These are phyloP conservation scores for Ceratocystis ficicola DNA, from an alignment of 2,329 filamentous ascomycete species.

Conservation along the genomic window DNA sequence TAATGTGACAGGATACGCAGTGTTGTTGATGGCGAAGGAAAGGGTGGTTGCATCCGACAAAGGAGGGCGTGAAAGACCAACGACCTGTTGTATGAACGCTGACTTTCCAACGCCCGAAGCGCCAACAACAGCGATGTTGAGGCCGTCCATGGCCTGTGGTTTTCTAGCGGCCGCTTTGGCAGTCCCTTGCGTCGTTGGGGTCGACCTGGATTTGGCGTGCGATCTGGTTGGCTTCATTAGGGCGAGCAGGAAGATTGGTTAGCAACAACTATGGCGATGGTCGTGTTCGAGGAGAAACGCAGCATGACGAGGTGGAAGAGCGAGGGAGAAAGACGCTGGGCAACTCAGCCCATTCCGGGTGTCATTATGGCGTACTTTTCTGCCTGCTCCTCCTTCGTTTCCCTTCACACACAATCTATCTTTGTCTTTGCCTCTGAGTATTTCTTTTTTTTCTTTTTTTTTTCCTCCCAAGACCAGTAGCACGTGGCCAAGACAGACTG, in stretches of 20 bases:
- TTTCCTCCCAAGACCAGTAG: constrained; percentile 1
- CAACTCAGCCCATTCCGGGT: neutral
- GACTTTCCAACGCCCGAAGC: constrained; percentile 56
- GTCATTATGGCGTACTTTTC: neutral
- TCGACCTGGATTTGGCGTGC: neutral
- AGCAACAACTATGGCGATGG: neutral
- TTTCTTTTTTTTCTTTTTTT: constrained; percentile 2
- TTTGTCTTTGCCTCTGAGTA: neutral
- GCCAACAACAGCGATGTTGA: constrained; percentile 56
- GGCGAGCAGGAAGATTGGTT: neutral
- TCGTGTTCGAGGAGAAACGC: neutral
- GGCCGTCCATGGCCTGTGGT: constrained; percentile 39
- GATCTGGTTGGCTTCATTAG: neutral
- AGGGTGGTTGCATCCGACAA: constrained; percentile 43
- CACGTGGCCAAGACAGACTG: constrained; percentile 6
- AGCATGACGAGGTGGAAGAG: neutral
- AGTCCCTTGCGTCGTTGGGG: neutral
- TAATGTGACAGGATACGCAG: constrained; percentile 46
- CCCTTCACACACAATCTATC: neutral
- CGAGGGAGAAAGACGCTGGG: neutral
- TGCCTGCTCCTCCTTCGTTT: neutral
- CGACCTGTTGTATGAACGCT: constrained; percentile 52
- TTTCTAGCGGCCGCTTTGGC: neutral
- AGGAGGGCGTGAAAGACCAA: constrained; percentile 43
- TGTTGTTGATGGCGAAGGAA: constrained; percentile 47